Evolutionary conservation across 495 filamentous ascomycete species (phyloP), one percentile per base, ranked within the genome.

Genomic region (Talaromyces nanjingensis): DNA sequence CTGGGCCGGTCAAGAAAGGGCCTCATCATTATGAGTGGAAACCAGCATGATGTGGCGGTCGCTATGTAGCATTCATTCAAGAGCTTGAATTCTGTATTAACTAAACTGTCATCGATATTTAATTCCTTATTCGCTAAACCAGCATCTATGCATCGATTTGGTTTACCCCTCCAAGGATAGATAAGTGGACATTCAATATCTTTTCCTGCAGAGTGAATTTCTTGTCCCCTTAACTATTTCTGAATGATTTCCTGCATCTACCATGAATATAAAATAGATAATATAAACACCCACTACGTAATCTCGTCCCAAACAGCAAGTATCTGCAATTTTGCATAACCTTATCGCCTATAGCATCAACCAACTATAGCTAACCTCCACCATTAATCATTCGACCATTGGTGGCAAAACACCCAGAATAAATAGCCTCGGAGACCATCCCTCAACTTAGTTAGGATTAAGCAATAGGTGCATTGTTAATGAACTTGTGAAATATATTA

Each of bases 1-100:
- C 76, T 18, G 77, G 76, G 5, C 73, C 69, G 0, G 73, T 75
- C 16, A 66, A 66, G 42, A 80, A 78, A 60, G 77, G 77, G 0
- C 66, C 74, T 52, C 76, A 77, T 67, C 76, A 79, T 65, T 79
- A 77, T 39, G 77, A 77, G 65, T 80, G 77, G 77, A 63, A 70
- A 60, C 70, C 73, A 16, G 74, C 72, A 11, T 73, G 63, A 56
- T 64, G 53, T 29, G 11, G 3, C 16, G 53, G 9, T 56, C 45
- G 11, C 11, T 56, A 14, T 20, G 18, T 29, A 27, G 53, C 20
- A 54, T 25, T 56, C 22, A 29, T 27, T 27, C 2, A 29, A 16
- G 29, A 29, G 3, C 6, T 27, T 4, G 53, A 29, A 9, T 25
- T 56, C 3, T 25, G 20, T 37, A 37, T 37, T 37, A n/a, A n/a